phyloP scores from a whole-genome alignment of 495 filamentous ascomycete genomes.

The Xylaria longipes region DNA sequence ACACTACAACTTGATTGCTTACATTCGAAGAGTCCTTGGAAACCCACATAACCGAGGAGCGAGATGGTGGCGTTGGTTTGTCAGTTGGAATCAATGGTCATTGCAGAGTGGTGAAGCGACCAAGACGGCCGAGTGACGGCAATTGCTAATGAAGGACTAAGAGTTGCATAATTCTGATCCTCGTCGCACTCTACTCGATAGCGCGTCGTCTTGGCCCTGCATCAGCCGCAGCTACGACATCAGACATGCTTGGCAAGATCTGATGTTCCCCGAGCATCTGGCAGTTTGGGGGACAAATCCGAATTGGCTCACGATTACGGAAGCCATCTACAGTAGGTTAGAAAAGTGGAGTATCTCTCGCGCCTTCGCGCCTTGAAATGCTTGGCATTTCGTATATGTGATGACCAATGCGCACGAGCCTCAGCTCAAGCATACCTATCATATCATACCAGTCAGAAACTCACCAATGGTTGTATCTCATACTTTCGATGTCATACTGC shows the following conservation, averaged over 20 bases:
- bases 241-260: neutral
- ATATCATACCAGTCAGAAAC: neutral
- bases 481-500: neutral
- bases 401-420: conserved; percentile 11
- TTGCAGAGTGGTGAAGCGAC: neutral
- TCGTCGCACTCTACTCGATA: neutral
- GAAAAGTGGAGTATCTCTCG: neutral
- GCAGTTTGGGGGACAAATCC: neutral
- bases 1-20: neutral
- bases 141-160: neutral
- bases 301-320: neutral
- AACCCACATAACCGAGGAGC: neutral
- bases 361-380: conserved; percentile 10
- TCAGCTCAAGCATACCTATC: neutral
- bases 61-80: neutral
- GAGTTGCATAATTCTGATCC: neutral
- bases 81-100: neutral
- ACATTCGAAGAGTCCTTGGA: neutral
- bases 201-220: neutral
- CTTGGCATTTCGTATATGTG: neutral
- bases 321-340: neutral
- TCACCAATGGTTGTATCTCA: neutral
- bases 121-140: neutral
- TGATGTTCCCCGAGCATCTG: neutral
- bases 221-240: neutral